Evolutionary conservation across 2,329 filamentous ascomycete genomes (phyloP).

Genomic region (Sordariomycetes sp.): DNA sequence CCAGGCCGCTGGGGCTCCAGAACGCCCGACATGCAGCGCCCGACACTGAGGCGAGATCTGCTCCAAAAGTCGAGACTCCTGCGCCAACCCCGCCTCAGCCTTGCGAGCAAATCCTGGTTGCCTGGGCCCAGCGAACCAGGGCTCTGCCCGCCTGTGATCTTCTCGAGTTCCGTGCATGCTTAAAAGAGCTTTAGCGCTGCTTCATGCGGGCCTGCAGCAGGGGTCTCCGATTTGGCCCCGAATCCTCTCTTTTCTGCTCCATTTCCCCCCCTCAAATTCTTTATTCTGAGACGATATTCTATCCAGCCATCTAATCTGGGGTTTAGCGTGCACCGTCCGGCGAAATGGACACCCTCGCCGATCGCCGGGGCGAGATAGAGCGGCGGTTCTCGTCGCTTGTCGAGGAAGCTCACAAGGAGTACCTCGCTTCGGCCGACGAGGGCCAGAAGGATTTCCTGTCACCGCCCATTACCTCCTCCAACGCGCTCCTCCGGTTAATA

Average conservation of each 20-base stretch:
- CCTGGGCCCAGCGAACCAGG: background rate
- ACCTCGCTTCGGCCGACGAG: conserved; percentile 4
- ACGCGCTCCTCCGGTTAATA: conserved; percentile 7
- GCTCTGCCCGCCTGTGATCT: background rate
- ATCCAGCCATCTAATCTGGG: background rate
- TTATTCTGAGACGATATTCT: background rate
- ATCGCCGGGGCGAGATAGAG: conserved; percentile 7
- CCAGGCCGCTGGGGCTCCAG: too few species aligned
- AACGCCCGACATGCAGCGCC: too few species aligned
- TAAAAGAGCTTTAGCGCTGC: background rate
- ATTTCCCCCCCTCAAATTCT: background rate
- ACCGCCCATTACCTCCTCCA: conserved; percentile 5
- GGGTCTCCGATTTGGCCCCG: background rate
- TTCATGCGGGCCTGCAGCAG: background rate
- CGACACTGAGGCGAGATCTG: background rate
- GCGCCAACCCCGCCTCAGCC: background rate
- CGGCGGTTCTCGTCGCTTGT: conserved; percentile 7
- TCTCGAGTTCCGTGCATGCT: background rate
- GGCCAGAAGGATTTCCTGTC: conserved; percentile 4
- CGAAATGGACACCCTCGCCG: background rate
- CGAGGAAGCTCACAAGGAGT: conserved; percentile 7
- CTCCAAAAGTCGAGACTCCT: background rate
- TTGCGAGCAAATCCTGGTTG: background rate
- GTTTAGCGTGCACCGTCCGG: background rate
- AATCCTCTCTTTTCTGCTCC: background rate